Conservation (phyloP, 257 asterid species). For the Nicotiana paniculata region DNA sequence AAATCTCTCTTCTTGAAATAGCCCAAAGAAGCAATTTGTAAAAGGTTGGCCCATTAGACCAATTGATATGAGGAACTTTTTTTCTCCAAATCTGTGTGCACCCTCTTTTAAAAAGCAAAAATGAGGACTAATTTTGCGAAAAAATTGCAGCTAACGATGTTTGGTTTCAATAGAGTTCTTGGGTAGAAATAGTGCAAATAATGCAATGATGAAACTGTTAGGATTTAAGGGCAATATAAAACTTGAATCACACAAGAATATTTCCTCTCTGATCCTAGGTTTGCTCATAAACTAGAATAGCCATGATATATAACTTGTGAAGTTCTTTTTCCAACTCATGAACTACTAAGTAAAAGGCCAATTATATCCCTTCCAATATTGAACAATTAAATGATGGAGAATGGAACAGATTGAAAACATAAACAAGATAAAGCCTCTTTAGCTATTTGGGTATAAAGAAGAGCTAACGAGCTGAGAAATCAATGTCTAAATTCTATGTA, state of each 20-base stretch:
- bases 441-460: conserved; percentile 1
- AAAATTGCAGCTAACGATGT: neutral
- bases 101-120: neutral
- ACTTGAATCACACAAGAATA: neutral
- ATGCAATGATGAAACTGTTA: neutral
- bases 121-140: neutral
- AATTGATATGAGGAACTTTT: no score
- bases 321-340: neutral
- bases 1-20: no score
- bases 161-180: neutral
- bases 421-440: neutral
- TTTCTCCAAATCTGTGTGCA: no score
- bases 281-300: neutral
- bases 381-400: neutral
- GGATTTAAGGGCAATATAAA: neutral
- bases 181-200: neutral
- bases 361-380: neutral
- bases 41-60: no score
- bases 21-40: no score
- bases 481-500: neutral
- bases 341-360: neutral
- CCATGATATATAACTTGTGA: neutral
- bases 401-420: neutral
- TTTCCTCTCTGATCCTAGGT: neutral
- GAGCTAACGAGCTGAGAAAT: neutral